Percentiles rank a stretch among this genome's conserved stretches.
Conservation (phyloP, 495 filamentous ascomycete genomes). For the Talaromyces proteolyticus region DNA sequence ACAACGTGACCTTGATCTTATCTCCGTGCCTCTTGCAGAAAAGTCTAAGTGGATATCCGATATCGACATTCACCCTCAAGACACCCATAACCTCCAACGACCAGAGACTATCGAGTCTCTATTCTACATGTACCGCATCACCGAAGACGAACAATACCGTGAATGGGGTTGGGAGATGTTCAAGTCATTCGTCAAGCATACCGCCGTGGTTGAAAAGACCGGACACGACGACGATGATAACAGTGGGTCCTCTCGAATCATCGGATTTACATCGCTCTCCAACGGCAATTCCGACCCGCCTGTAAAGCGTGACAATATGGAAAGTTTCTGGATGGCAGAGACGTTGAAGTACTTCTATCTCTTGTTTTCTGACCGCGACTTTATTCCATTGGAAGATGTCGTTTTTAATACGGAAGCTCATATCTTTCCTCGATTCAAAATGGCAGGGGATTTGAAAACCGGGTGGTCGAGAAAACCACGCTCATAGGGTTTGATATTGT, state of each 20-base stretch:
- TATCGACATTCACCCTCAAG: constrained; percentile 65
- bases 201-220: constrained; percentile 62
- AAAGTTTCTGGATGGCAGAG: constrained; percentile 96
- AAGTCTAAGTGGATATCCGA: constrained; percentile 58
- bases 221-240: constrained; percentile 17
- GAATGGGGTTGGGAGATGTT: constrained; percentile 99
- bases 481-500: background rate
- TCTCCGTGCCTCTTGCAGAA: constrained; percentile 24
- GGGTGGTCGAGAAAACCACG: constrained; percentile 78
- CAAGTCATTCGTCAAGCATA: constrained; percentile 80
- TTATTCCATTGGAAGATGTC: constrained; percentile 76
- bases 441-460: constrained; percentile 71
- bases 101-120: constrained; percentile 93
- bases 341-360: constrained; percentile 98
- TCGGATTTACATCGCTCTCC: constrained; percentile 73
- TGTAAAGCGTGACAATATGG: constrained; percentile 71
- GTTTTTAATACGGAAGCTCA: constrained; percentile 98
- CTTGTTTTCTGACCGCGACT: constrained; percentile 78
- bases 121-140: constrained; percentile 99
- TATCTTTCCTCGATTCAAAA: constrained; percentile 79
- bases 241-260: constrained; percentile 15
- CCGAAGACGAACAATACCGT: constrained; percentile 82
- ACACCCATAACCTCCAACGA: constrained; percentile 90
- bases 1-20: constrained; percentile 21
- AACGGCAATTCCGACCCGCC: constrained; percentile 69